Evolutionary conservation across 2,329 filamentous ascomycete species (phyloP).

Genomic region (Microdochium trichocladiopsis): DNA sequence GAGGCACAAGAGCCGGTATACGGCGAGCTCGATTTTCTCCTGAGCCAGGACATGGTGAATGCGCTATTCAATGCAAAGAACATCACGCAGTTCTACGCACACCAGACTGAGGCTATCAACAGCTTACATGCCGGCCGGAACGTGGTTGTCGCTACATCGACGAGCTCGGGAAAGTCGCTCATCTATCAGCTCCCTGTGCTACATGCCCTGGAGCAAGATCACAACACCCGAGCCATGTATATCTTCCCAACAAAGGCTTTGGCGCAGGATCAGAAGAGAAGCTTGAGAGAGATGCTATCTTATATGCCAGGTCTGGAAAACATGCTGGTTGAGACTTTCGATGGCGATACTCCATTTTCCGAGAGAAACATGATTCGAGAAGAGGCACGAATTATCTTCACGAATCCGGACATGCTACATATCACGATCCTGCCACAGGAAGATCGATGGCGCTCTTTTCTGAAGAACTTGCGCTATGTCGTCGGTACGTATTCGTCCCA

Average conservation of each 20-base stretch:
- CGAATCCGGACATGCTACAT: slow-evolving; percentile 97
- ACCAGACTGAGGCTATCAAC: slow-evolving; percentile 93
- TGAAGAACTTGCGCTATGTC: slow-evolving; percentile 86
- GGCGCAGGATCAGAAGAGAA: slow-evolving; percentile 88
- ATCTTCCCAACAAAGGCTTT: slow-evolving; percentile 97
- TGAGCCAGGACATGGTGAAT: slow-evolving; percentile 92
- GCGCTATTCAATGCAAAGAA: slow-evolving; percentile 87
- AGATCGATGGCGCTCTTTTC: slow-evolving; percentile 76
- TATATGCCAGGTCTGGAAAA: slow-evolving; percentile 75
- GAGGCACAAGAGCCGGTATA: slow-evolving; percentile 76
- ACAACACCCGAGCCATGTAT: slow-evolving; percentile 79
- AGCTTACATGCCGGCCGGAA: slow-evolving; percentile 73
- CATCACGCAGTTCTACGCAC: slow-evolving; percentile 81
- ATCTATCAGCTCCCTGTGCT: slow-evolving; percentile 95
- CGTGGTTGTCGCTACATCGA: slow-evolving; percentile 91
- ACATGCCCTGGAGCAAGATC: slow-evolving; percentile 74
- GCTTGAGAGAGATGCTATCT: slow-evolving; percentile 73
- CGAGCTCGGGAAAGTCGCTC: slow-evolving; percentile 93
- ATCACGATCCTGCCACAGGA: slow-evolving; percentile 91
- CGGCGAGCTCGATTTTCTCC: slow-evolving; percentile 74
- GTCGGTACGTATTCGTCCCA: slow-evolving; percentile 47
- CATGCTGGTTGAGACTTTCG: slow-evolving; percentile 82
- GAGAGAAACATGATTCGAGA: slow-evolving; percentile 77
- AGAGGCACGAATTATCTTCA: slow-evolving; percentile 88
- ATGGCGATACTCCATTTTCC: slow-evolving; percentile 84